Evolutionary conservation across 140 eudicot genomes (phyloP).

Genomic region (Erigeron philadelphicus): DNA sequence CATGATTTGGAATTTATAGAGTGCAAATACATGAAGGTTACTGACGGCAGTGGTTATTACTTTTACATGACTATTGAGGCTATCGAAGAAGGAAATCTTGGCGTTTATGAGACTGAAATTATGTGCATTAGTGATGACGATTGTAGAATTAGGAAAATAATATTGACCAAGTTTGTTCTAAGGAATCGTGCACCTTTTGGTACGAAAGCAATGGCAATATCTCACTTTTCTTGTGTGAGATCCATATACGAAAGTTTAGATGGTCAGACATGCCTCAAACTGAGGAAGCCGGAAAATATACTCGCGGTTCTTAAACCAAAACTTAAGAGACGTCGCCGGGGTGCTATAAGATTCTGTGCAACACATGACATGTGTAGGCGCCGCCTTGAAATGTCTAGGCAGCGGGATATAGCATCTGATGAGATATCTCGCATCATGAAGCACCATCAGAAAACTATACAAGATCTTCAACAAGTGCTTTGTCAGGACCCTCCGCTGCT

Average conservation of each 20-base stretch:
- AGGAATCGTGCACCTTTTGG: not conserved
- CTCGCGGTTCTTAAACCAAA: not conserved
- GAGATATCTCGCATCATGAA: too few relatives aligned
- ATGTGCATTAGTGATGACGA: not conserved
- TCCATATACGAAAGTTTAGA: not conserved
- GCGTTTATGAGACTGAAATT: not conserved
- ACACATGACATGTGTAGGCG: too few relatives aligned
- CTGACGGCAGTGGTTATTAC: not conserved
- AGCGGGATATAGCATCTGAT: not conserved
- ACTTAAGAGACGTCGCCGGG: too few relatives aligned
- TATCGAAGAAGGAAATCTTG: not conserved
- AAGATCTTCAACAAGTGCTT: not conserved
- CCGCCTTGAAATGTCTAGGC: too few relatives aligned
- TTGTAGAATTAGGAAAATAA: too few relatives aligned
- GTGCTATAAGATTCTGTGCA: too few relatives aligned
- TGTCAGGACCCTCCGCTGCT: not conserved
- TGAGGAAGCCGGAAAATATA: too few relatives aligned
- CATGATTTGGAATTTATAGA: not conserved
- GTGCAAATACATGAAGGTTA: not conserved
- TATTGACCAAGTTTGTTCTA: not conserved
- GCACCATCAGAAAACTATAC: not conserved
- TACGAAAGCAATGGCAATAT: not conserved
- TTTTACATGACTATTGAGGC: not conserved
- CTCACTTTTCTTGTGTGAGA: not conserved
- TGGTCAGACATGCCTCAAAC: not conserved